Evolutionary conservation across 192 early-diverging fungal species (phyloP).

Genomic region (Coemansia sp.): DNA sequence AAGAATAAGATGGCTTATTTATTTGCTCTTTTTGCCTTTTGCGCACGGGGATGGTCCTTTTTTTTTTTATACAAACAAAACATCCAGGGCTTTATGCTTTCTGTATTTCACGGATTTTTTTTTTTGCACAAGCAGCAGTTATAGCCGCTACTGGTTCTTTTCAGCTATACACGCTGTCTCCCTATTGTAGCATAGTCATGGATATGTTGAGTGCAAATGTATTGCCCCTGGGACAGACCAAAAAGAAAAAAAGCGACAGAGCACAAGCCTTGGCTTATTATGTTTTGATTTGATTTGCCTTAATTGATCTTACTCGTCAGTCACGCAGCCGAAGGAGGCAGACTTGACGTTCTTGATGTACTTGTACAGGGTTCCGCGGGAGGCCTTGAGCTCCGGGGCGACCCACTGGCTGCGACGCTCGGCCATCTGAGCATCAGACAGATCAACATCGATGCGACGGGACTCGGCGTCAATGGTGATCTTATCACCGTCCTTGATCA

Average conservation of each 20-base stretch:
- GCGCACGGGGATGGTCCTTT: too few relatives aligned
- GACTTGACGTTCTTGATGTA: constrained; percentile 87
- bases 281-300: neutral
- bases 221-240: neutral
- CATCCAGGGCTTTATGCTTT: too few relatives aligned
- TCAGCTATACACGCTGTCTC: too few relatives aligned
- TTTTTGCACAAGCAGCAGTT: too few relatives aligned
- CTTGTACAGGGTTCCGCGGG: constrained; percentile 86
- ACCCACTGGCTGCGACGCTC: constrained; percentile 71
- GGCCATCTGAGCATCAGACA: constrained; percentile 76
- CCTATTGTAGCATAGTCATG: too few relatives aligned
- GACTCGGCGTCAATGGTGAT: constrained; percentile 86
- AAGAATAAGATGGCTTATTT: too few relatives aligned
- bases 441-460: constrained; percentile 73
- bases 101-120: too few relatives aligned
- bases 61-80: too few relatives aligned
- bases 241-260: constrained; percentile 1
- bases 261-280: neutral
- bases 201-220: too few relatives aligned
- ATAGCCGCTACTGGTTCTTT: too few relatives aligned
- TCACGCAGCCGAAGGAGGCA: constrained; percentile 82
- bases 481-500: constrained; percentile 86
- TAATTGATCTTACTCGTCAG: constrained; percentile 64
- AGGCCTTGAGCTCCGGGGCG: constrained; percentile 87
- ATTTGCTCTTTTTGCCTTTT: too few relatives aligned